A percentile compares a stretch with the other conserved stretches of the same genome.
These are phyloP conservation scores for Floccularia luteovirens DNA, from an alignment of 768 basidiomycete species.

Conservation along the genomic window DNA sequence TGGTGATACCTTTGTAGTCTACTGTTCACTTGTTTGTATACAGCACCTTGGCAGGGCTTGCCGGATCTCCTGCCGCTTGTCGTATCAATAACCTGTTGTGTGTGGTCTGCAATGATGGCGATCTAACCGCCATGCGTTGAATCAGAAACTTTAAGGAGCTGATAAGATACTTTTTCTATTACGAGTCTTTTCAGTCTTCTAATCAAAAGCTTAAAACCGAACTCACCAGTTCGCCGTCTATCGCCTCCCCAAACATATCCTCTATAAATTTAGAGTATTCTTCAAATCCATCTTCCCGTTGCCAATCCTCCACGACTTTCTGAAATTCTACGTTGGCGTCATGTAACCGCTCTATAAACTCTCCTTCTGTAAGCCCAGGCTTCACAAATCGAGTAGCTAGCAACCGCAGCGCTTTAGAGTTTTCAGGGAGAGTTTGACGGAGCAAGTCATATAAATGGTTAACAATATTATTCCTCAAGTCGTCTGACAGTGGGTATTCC, in stretches of 20 bases:
- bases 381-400: conserved; percentile 23
- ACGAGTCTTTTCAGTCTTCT: conserved; percentile 20
- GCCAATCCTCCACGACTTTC: conserved; percentile 10
- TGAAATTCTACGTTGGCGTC: conserved; percentile 31
- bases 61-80: conserved; percentile 5
- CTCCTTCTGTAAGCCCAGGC: conserved; percentile 20
- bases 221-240: conserved; percentile 42
- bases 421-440: conserved; percentile 19
- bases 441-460: conserved; percentile 30
- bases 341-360: conserved; percentile 28
- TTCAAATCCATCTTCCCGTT: conserved; percentile 18
- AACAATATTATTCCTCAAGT: conserved; percentile 26
- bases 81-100: conserved; percentile 21
- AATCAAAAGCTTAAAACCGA: conserved; percentile 9
- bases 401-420: conserved; percentile 28
- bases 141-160: conserved; percentile 31
- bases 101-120: conserved; percentile 21
- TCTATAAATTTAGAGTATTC: conserved; percentile 49
- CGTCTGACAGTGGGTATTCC: conserved; percentile 25
- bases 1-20: too few species aligned
- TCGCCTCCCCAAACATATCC: conserved; percentile 34
- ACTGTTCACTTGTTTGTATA: too few species aligned
- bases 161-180: conserved; percentile 51
- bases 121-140: conserved; percentile 10
- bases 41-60: conserved; percentile 23